Percentiles rank a stretch among this genome's conserved stretches.
These are phyloP conservation scores for Kodamaea fungicola DNA, from an alignment of 1,139 yeast species.

Conservation along the genomic window DNA sequence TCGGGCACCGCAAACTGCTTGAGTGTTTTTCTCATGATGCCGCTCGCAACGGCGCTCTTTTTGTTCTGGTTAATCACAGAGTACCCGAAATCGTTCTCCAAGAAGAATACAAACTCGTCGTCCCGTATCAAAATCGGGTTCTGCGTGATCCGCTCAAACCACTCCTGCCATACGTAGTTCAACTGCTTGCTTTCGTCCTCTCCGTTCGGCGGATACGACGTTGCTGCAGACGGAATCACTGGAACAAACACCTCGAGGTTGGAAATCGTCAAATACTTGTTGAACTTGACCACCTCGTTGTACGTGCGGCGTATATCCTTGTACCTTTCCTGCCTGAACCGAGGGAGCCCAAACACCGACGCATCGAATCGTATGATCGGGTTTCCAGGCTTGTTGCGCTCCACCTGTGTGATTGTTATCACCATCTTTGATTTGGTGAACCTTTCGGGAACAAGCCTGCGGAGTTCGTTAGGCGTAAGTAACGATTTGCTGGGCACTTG, in stretches of 20 bases:
- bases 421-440: slow-evolving; percentile 33
- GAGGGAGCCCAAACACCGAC: slow-evolving; percentile 55
- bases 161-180: slow-evolving; percentile 63
- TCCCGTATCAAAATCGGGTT: slow-evolving; percentile 82
- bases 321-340: slow-evolving; percentile 68
- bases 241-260: slow-evolving; percentile 94
- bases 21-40: slow-evolving; percentile 79
- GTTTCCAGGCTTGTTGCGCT: slow-evolving; percentile 40
- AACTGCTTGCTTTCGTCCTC: slow-evolving; percentile 72
- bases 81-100: slow-evolving; percentile 85
- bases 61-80: slow-evolving; percentile 58
- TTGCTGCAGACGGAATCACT: slow-evolving; percentile 68
- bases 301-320: slow-evolving; percentile 79
- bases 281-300: slow-evolving; percentile 71
- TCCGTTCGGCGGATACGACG: slow-evolving; percentile 79
- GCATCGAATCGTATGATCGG: slow-evolving; percentile 46
- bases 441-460: slow-evolving; percentile 51
- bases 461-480: slow-evolving; percentile 38
- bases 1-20: slow-evolving; percentile 91
- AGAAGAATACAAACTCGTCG: slow-evolving; percentile 83
- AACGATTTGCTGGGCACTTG: neutral
- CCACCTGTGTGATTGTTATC: slow-evolving; percentile 31
- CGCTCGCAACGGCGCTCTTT: slow-evolving; percentile 68
- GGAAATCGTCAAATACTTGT: slow-evolving; percentile 72
- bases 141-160: slow-evolving; percentile 74